Evolutionary conservation across 495 filamentous ascomycete genomes (phyloP), one percentile per base, ranked within the genome.

Genomic region (Pyrenula massariospora): DNA sequence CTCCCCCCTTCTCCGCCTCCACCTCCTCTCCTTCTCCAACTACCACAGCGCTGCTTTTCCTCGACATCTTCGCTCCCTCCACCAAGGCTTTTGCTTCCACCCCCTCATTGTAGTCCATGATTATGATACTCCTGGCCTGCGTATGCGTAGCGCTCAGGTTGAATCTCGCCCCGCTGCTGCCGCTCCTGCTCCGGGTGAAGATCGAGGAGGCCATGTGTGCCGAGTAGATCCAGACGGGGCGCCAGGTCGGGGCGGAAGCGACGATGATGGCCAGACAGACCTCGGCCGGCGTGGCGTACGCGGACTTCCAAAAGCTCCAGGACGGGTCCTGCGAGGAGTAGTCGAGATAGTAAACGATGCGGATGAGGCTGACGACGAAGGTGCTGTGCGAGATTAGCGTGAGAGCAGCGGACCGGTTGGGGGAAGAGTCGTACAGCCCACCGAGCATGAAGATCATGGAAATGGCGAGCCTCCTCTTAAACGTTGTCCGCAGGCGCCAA

Each of bases 361-460:
- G 50, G 50, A 52, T 5, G 22, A 52, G 8, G 50, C 50, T 52
- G n/a, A 52, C n/a, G 22, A 24, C 19, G 22, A 52, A 52, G 50
- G 50, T 52, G 19, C 50, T 52, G 20, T 10, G 19, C 22, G 8
- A 52, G 8, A 10, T 20, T 52, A 52, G 19, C 19, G 22, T 21
- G 50, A 5, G 10, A 52, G 50, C 50, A 5, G 5, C 8, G 5
- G 8, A 19, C 50, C 20, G 8, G 20, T 21, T 8, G 50, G 50
- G 10, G 19, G n/a, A 52, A 5, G 22, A 21, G 20, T 5, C n/a
- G 50, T 52, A 67, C 67, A 68, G 49, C 36, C 65, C 60, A 24
- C 65, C 64, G 15, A 69, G 31, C 11, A 68, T 20, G 20, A 69
- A 69, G 2, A 69, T 62, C 0, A 50, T 59, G 0, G 63, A 67